Evolutionary conservation across 2,329 filamentous ascomycete genomes (phyloP).

Genomic region (Botrytis porri): DNA sequence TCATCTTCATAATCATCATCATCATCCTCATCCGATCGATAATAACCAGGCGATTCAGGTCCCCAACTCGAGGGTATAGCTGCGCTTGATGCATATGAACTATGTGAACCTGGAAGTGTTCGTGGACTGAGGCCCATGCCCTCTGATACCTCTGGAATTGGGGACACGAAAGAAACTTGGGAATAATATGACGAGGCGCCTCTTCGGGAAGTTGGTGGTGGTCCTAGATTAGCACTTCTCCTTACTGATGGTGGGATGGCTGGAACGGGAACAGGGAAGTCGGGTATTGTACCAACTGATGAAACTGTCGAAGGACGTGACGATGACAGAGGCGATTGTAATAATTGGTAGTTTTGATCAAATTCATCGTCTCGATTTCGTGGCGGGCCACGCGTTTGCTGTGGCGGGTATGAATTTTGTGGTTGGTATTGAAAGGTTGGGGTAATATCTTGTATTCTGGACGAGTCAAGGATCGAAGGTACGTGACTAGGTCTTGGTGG

Average conservation of each 20-base stretch:
- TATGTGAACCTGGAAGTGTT: conserved; percentile 49
- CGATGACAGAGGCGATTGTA: conserved; percentile 45
- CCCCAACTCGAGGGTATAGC: conserved; percentile 69
- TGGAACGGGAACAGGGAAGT: conserved; percentile 40
- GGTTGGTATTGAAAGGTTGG: conserved; percentile 49
- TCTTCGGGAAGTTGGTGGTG: conserved; percentile 58
- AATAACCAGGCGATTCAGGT: conserved; percentile 41
- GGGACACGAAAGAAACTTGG: conserved; percentile 64
- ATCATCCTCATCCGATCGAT: conserved; percentile 39
- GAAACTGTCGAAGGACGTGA: conserved; percentile 54
- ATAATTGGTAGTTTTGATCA: conserved; percentile 9
- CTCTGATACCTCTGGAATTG: conserved; percentile 65
- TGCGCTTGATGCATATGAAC: conserved; percentile 68
- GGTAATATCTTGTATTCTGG: conserved; percentile 54
- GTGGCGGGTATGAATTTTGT: conserved; percentile 30
- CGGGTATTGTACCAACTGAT: conserved; percentile 56
- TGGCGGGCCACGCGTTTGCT: conserved; percentile 37
- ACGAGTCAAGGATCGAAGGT: conserved; percentile 56
- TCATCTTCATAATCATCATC: conserved; percentile 30
- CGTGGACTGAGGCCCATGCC: conserved; percentile 43
- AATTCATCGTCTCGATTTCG: conserved; percentile 20
- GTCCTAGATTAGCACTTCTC: conserved; percentile 54
- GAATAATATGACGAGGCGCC: conserved; percentile 65
- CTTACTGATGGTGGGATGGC: conserved; percentile 37
- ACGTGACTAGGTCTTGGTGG: conserved; percentile 59